Percentiles rank a stretch among this genome's conserved stretches.
These are phyloP conservation scores for Pythium scleroteichum DNA, from an alignment of 352 stramenopile species.

Conservation along the genomic window DNA sequence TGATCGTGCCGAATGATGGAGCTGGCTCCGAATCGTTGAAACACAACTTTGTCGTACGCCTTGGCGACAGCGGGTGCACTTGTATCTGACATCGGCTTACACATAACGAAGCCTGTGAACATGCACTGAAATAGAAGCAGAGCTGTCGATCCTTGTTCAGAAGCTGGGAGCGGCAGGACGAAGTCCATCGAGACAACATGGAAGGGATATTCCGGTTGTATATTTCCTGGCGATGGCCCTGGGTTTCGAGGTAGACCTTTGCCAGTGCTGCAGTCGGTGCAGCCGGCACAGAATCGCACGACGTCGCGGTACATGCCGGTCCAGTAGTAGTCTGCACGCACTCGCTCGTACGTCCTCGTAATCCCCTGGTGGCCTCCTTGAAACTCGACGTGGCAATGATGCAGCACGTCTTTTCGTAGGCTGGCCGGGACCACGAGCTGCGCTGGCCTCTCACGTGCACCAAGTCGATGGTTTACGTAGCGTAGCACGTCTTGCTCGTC, in stretches of 20 bases:
- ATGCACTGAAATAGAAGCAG: slow-evolving; percentile 25
- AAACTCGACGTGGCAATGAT: not conserved
- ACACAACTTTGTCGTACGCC: slow-evolving; percentile 26
- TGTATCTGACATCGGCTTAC: slow-evolving; percentile 10
- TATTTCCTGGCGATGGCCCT: slow-evolving; percentile 5
- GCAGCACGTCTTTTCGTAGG: slow-evolving; percentile 3
- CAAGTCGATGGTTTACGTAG: not conserved
- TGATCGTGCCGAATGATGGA: slow-evolving; percentile 25
- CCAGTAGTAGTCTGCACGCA: slow-evolving; percentile 10
- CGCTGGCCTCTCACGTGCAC: not conserved
- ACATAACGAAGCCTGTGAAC: slow-evolving; percentile 27
- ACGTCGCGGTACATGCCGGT: slow-evolving; percentile 5
- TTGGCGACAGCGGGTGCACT: slow-evolving; percentile 22
- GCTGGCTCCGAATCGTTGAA: slow-evolving; percentile 27
- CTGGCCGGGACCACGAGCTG: not conserved
- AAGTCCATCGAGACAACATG: slow-evolving; percentile 22
- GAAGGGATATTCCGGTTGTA: slow-evolving; percentile 5
- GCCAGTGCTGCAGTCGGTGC: slow-evolving; percentile 6
- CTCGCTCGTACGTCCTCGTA: slow-evolving; percentile 7
- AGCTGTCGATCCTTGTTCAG: slow-evolving; percentile 1
- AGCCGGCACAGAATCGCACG: no score
- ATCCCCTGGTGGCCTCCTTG: slow-evolving; percentile 18
- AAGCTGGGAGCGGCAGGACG: not conserved
- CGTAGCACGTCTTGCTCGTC: not conserved
- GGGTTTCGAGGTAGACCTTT: not conserved